Base-by-base conservation (phyloP, 108 stramenopile species). In the Parmales sp. region DNA sequence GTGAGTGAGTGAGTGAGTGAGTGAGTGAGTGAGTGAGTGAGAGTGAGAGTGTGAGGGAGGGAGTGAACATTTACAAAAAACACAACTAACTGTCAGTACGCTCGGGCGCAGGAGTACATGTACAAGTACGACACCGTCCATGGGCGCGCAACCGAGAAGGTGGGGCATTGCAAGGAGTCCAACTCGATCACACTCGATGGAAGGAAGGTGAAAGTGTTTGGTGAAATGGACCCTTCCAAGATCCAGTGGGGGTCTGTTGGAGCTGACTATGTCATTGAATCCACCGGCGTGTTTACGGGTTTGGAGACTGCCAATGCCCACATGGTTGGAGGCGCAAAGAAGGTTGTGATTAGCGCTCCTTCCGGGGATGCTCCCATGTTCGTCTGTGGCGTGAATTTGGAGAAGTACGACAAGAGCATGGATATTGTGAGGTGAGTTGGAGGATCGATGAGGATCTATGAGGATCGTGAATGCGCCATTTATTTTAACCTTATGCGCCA, bases 111-210 rank as follows among this genome's bases (percentile, higher is more conserved):
- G n/a, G 76, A 82, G 68, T 89, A 87, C 85, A 86, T 89, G 87
- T 83, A 87, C 82, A 84, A 90, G 82, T 90, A 89, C 68, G 91
- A 92, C 78, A 83, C 91, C 38, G 86, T 88, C 22, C 91, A 92
- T 74, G 90, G 90, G 45, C 81, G 69, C 19, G 82, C 48, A 66
- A 39, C 69, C 19, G 81, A 81, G 37, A 38, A 13, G 7, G 83
- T 86, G 18, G 69, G 68, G 48, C 66, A 63, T 66, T 72, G 75
- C 66, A 74, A 22, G 18, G 76, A 69, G 13, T 0, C 26, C 28
- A 51, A 31, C 26, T 67, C 68, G 2, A 64, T 81, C 37, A 44
- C 48, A 46, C 43, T 81, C 39, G 78, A 74, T 45, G 81, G 80
- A 8, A 69, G 80, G 67, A 60, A 77, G 26, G 69, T 90, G 60